Base-by-base conservation (phyloP, 441 rosid species). In the Brassica hybrid region DNA sequence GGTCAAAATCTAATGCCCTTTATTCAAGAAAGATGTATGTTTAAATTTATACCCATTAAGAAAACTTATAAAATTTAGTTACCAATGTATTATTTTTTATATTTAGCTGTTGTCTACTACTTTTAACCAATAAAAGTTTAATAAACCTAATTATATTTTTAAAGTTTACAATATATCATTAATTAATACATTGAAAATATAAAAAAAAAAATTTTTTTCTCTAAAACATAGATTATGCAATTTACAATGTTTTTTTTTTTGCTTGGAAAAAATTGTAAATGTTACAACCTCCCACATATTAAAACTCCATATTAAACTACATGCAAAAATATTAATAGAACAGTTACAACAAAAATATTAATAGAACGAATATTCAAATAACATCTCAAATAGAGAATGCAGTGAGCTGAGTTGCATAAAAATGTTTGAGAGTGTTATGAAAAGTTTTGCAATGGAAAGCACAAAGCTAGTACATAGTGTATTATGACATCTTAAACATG, bases 401-500 rank as follows among this genome's bases (percentile, higher is more conserved):
- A 50, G 56, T 7, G 8, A 50, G 18, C 6, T 14, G 18, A 50
- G 56, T 50, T 50, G 56, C 17, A 50, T 6, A 50, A 6, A 50
- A 50, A n/a, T 50, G 56, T 50, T 50, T 50, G 18, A 14, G 56
- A 50, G 56, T 50, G 18, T 50, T 50, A n/a, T 50, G 18, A 5
- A 45, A 50, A 50, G 56, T 50, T 50, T n/a, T 50, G 56, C 56
- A 50, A 50, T 43, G 50, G 57, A 50, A 50, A 50, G 57, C 18
- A 50, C 9, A 50, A 50, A 50, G 19, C 18, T 50, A 50, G 19
- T 50, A 14, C 14, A 50, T 50, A 50, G 18, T 50, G 57, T 6
- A n/a, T 50, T 50, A 50, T 9, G 57, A 50, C 57, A 50, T 14
- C 6, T 50, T 14, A 50, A 14, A 50, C 19, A 14, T 2, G 58